Evolutionary conservation across 2,329 filamentous ascomycete species (phyloP).

Genomic region (Ophiostoma sp.): DNA sequence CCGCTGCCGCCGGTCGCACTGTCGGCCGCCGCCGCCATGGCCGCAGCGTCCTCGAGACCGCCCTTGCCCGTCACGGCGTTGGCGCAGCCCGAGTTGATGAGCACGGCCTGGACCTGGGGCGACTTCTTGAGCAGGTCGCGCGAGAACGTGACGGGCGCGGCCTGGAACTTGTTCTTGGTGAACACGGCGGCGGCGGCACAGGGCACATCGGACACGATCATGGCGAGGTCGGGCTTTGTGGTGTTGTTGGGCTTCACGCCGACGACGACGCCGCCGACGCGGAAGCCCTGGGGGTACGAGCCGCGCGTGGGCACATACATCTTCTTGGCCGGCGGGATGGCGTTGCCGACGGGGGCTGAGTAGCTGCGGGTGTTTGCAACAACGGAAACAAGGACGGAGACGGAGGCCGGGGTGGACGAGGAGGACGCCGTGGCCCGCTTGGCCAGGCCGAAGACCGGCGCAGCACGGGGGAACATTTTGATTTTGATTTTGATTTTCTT

Average conservation of each 20-base stretch:
- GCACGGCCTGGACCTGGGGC: slow-evolving; percentile 68
- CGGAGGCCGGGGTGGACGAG: background rate
- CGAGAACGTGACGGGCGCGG: slow-evolving; percentile 86
- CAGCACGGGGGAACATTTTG: background rate
- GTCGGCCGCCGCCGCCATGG: slow-evolving; percentile 78
- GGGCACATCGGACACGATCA: slow-evolving; percentile 79
- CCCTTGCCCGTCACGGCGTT: slow-evolving; percentile 94
- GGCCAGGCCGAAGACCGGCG: slow-evolving; percentile 20
- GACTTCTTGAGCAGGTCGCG: slow-evolving; percentile 62
- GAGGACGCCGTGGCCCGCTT: slow-evolving; percentile 12
- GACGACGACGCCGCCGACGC: slow-evolving; percentile 78
- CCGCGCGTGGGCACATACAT: slow-evolving; percentile 84
- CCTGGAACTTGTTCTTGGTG: slow-evolving; percentile 97
- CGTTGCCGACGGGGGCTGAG: slow-evolving; percentile 52
- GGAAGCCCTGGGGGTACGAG: slow-evolving; percentile 85
- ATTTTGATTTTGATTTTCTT: too few species aligned
- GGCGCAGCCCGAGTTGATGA: slow-evolving; percentile 93
- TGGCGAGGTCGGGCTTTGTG: slow-evolving; percentile 80
- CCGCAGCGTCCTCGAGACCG: slow-evolving; percentile 78
- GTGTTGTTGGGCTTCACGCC: slow-evolving; percentile 91
- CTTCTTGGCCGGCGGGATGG: slow-evolving; percentile 71
- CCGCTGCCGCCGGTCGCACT: slow-evolving; percentile 45
- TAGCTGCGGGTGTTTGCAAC: slow-evolving; percentile 36
- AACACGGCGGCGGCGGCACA: slow-evolving; percentile 89
- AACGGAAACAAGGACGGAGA: background rate